These are phyloP conservation scores for Blumeria graminis DNA, from an alignment of 2,329 filamentous ascomycete genomes.

Conservation along the genomic window DNA sequence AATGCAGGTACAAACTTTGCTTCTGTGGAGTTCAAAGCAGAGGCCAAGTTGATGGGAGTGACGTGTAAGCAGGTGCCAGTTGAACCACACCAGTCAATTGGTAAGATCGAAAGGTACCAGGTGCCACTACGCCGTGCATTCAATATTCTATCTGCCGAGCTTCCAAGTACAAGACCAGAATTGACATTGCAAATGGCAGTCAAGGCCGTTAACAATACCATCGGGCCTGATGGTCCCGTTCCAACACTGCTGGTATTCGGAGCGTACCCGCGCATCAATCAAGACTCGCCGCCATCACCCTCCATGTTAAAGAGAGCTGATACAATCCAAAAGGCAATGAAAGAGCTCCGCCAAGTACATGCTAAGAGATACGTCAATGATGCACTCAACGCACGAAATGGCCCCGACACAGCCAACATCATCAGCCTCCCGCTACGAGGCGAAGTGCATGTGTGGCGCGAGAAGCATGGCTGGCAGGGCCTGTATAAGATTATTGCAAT, in stretches of 20 bases:
- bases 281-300: not conserved
- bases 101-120: slow-evolving; percentile 2
- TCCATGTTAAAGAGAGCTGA: not conserved
- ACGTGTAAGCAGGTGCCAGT: not conserved
- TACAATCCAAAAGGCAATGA: slow-evolving; percentile 4
- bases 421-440: not conserved
- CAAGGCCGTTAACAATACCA: not conserved
- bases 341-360: slow-evolving; percentile 1
- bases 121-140: slow-evolving; percentile 1
- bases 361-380: slow-evolving; percentile 1
- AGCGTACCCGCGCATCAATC: not conserved
- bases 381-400: slow-evolving; percentile 2
- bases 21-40: slow-evolving; percentile 2
- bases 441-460: not conserved
- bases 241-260: not conserved
- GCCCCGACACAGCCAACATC: not conserved
- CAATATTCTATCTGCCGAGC: not conserved
- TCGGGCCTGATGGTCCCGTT: not conserved
- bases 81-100: slow-evolving; percentile 1
- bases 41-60: not conserved
- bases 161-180: not conserved
- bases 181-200: not conserved
- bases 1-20: slow-evolving; percentile 3
- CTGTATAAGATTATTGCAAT: not conserved
- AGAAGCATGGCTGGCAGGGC: not conserved